A percentile compares a stretch with the other conserved stretches of the same genome.
Conservation (phyloP, 1,139 yeast species). For the Geotrichum macrosporum region DNA sequence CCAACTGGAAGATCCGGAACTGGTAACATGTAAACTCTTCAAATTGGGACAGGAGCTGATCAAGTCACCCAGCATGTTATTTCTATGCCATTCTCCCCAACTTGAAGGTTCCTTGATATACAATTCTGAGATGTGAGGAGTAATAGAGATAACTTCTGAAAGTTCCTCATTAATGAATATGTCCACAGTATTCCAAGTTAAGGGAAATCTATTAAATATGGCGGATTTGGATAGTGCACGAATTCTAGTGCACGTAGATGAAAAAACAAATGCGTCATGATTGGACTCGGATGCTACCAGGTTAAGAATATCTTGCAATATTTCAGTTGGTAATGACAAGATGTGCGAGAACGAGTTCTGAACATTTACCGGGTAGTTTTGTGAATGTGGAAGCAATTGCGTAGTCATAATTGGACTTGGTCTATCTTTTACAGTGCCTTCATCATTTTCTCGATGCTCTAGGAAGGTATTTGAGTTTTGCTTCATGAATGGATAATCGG, state of each 20-base stretch:
- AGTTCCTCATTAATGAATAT: constrained; percentile 17
- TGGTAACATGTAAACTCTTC: constrained; percentile 20
- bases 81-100: constrained; percentile 31
- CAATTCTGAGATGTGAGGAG: constrained; percentile 20
- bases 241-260: constrained; percentile 9
- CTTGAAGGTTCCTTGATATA: constrained; percentile 24
- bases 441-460: too few relatives aligned
- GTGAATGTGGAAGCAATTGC: background rate
- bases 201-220: constrained; percentile 21
- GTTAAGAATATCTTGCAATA: constrained; percentile 9
- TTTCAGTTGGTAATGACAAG: constrained; percentile 15
- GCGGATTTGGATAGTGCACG: constrained; percentile 13
- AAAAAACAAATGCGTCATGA: constrained; percentile 7
- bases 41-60: constrained; percentile 23
- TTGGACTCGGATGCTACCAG: constrained; percentile 6
- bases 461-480: too few relatives aligned
- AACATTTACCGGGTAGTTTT: background rate
- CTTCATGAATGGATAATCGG: too few relatives aligned
- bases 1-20: constrained; percentile 30
- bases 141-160: constrained; percentile 10
- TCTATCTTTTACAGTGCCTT: too few relatives aligned
- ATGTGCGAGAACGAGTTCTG: background rate
- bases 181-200: constrained; percentile 23
- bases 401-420: background rate
- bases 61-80: constrained; percentile 22